Percentiles rank a stretch among this genome's conserved stretches.
These are phyloP conservation scores for Eucalyptus paniculata DNA, from an alignment of 345 rosid genomes.

Conservation along the genomic window DNA sequence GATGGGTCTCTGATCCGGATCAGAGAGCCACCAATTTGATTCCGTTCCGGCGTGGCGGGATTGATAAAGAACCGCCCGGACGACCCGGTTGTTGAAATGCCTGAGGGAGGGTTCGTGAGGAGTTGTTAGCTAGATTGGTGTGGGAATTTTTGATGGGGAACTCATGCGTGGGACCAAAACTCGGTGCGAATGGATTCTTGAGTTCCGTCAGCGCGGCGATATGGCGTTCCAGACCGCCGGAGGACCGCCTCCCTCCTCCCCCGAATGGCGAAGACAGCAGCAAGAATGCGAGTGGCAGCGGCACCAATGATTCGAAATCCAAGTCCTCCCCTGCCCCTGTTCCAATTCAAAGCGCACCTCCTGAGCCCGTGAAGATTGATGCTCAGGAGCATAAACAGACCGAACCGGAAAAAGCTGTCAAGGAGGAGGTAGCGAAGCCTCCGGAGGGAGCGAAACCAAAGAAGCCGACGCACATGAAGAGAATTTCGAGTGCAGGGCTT, in stretches of 20 bases:
- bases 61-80: not conserved
- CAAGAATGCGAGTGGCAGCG: not conserved
- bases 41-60: not conserved
- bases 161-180: slow-evolving; percentile 79
- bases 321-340: slow-evolving; percentile 1
- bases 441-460: slow-evolving; percentile 19
- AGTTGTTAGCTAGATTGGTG: not conserved
- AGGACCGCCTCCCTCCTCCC: slow-evolving; percentile 33
- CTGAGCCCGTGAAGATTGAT: slow-evolving; percentile 52
- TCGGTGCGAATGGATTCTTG: slow-evolving; percentile 52
- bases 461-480: slow-evolving; percentile 46
- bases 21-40: not conserved
- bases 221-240: slow-evolving; percentile 47
- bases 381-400: slow-evolving; percentile 14
- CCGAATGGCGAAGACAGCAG: slow-evolving; percentile 2
- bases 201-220: slow-evolving; percentile 76
- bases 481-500: slow-evolving; percentile 47
- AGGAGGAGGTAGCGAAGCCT: slow-evolving; percentile 3
- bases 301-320: not conserved
- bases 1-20: not conserved
- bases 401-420: slow-evolving; percentile 1
- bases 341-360: slow-evolving; percentile 43
- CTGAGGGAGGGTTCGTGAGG: slow-evolving; percentile 1
- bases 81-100: not conserved
- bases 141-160: slow-evolving; percentile 56